Evolutionary conservation across 2,329 filamentous ascomycete genomes (phyloP).

Genomic region (Grosmannia huntii): DNA sequence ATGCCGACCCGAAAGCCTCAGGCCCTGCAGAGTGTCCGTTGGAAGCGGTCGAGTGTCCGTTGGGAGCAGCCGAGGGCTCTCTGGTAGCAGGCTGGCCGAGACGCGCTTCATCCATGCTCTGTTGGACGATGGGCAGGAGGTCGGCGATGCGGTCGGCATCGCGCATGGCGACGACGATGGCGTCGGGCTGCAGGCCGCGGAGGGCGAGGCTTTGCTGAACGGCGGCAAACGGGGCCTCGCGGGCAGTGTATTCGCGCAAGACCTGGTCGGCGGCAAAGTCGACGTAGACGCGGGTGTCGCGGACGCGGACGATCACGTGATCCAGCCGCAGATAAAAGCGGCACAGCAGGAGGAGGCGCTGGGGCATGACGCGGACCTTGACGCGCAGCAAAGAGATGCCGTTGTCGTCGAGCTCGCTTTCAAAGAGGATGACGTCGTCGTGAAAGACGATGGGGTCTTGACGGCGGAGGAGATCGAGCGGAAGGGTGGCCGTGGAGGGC

Average conservation of each 20-base stretch:
- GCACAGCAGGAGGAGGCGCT: constrained; percentile 69
- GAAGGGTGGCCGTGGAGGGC: constrained; percentile 36
- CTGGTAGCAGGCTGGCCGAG: constrained; percentile 3
- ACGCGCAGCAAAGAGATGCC: constrained; percentile 82
- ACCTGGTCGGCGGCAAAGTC: constrained; percentile 73
- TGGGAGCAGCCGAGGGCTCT: too few relatives aligned
- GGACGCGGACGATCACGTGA: constrained; percentile 72
- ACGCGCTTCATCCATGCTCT: constrained; percentile 39
- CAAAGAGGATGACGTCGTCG: constrained; percentile 90
- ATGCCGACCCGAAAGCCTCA: too few relatives aligned
- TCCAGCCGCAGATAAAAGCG: constrained; percentile 90
- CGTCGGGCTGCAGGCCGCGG: constrained; percentile 47
- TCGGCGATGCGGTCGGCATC: constrained; percentile 67
- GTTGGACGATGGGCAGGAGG: constrained; percentile 58
- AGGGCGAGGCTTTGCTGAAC: constrained; percentile 44
- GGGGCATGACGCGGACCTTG: constrained; percentile 88
- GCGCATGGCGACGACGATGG: constrained; percentile 62
- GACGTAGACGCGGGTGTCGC: constrained; percentile 84
- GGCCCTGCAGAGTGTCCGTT: neutral
- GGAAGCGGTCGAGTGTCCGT: neutral
- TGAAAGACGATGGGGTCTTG: constrained; percentile 94
- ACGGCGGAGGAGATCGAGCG: constrained; percentile 72
- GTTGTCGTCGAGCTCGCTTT: constrained; percentile 96
- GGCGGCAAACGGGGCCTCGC: constrained; percentile 67
- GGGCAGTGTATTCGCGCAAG: constrained; percentile 79